Conservation (phyloP, 2,329 filamentous ascomycete genomes). For the Sporothrix curviconia region DNA sequence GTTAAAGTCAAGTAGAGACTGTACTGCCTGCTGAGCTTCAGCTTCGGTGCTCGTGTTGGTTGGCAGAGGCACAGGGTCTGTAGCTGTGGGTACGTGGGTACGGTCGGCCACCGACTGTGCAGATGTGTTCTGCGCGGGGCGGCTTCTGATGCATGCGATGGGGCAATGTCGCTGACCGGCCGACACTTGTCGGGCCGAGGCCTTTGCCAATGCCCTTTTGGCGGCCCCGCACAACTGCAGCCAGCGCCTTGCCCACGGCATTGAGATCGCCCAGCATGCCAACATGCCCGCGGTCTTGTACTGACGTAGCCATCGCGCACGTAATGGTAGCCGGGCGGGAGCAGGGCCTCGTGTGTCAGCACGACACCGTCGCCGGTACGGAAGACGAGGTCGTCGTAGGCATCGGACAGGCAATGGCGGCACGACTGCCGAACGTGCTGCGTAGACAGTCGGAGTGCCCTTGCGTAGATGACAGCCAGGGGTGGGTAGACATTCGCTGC, state of each 20-base stretch:
- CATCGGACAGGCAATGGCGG: conserved; percentile 71
- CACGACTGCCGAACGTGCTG: conserved; percentile 63
- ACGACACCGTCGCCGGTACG: conserved; percentile 85
- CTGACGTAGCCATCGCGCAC: conserved; percentile 68
- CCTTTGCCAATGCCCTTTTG: conserved; percentile 67
- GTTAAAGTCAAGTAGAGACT: too few species aligned
- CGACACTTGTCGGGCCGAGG: background rate
- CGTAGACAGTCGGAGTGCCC: conserved; percentile 76
- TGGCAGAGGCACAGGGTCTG: background rate
- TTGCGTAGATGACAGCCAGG: conserved; percentile 77
- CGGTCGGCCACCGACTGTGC: background rate
- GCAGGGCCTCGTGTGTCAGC: conserved; percentile 75
- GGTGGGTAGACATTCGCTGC: conserved; percentile 73
- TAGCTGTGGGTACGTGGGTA: too few species aligned
- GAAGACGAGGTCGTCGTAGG: conserved; percentile 82
- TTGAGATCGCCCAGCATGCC: conserved; percentile 79
- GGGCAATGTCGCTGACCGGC: background rate
- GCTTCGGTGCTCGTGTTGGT: background rate
- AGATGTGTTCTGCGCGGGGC: too few species aligned
- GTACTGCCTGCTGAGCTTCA: too few species aligned
- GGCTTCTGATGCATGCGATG: background rate
- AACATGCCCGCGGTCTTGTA: conserved; percentile 79
- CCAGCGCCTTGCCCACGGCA: conserved; percentile 68
- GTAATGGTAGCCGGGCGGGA: conserved; percentile 70
- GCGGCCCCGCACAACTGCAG: conserved; percentile 60